phyloP scores from a whole-genome alignment of 192 early-diverging fungal genomes.

The Allomyces macrogynus region DNA sequence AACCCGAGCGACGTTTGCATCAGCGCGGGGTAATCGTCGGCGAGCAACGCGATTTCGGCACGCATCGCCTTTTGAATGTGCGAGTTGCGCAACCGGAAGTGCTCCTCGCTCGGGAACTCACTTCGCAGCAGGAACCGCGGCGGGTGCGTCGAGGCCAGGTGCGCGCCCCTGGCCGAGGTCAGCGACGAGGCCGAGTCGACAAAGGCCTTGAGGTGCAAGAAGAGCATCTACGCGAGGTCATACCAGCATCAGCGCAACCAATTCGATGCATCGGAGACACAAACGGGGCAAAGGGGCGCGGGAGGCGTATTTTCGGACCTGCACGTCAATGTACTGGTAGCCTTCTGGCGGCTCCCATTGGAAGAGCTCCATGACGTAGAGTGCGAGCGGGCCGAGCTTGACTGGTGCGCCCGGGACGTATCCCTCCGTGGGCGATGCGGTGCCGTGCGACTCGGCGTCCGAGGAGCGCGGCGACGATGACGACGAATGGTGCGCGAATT shows the following conservation, averaged over 20 bases:
- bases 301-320: background rate
- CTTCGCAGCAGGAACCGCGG: background rate
- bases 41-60: background rate
- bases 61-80: background rate
- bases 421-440: too few species aligned
- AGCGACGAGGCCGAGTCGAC: background rate
- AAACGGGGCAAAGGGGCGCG: too few species aligned
- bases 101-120: background rate
- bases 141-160: background rate
- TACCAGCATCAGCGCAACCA: too few species aligned
- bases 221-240: background rate
- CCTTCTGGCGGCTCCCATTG: background rate
- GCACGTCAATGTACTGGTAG: background rate
- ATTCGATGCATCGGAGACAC: too few species aligned
- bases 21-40: background rate
- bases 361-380: background rate
- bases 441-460: too few species aligned
- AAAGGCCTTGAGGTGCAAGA: background rate
- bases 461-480: too few species aligned
- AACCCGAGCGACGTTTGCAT: background rate
- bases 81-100: background rate
- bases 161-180: background rate
- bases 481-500: too few species aligned
- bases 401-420: background rate
- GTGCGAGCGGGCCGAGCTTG: background rate